These are phyloP conservation scores for Spraguea lophii DNA, from an alignment of 371 early-diverging fungal genomes.

Conservation along the genomic window DNA sequence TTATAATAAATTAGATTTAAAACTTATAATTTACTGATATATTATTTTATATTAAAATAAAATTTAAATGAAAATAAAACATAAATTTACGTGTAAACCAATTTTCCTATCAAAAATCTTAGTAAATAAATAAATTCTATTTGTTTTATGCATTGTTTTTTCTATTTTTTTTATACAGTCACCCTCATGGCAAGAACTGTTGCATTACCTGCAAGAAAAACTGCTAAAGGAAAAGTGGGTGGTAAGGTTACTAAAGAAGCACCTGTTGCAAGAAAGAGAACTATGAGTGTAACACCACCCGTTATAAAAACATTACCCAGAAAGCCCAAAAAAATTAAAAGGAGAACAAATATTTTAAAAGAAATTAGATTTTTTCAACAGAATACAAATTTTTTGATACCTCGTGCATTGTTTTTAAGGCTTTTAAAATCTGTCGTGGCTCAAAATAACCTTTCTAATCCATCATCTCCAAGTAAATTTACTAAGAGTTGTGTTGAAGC, in stretches of 20 bases:
- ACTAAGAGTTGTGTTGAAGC: slow-evolving; percentile 6
- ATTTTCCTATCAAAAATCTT: too few species aligned
- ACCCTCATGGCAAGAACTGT: too few species aligned
- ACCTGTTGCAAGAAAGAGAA: background rate
- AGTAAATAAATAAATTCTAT: too few species aligned
- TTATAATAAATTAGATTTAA: too few species aligned
- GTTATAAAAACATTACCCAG: background rate
- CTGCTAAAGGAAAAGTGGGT: too few species aligned
- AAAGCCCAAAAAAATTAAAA: background rate
- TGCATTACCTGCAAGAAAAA: too few species aligned
- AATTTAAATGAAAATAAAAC: too few species aligned
- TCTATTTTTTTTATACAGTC: too few species aligned
- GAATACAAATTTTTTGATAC: slow-evolving; percentile 4
- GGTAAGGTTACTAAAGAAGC: background rate
- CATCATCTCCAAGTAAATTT: background rate
- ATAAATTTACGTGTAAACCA: too few species aligned
- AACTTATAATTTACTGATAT: too few species aligned
- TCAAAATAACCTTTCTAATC: background rate
- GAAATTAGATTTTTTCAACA: slow-evolving; percentile 23
- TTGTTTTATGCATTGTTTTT: too few species aligned
- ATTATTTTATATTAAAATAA: too few species aligned
- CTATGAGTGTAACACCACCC: background rate
- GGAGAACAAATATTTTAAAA: slow-evolving; percentile 4
- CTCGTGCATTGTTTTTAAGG: background rate
- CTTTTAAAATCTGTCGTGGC: slow-evolving; percentile 1